A percentile compares a stretch with the other conserved stretches of the same genome.
phyloP scores from a whole-genome alignment of 2,329 filamentous ascomycete species.

The Lecanicillium sp. region DNA sequence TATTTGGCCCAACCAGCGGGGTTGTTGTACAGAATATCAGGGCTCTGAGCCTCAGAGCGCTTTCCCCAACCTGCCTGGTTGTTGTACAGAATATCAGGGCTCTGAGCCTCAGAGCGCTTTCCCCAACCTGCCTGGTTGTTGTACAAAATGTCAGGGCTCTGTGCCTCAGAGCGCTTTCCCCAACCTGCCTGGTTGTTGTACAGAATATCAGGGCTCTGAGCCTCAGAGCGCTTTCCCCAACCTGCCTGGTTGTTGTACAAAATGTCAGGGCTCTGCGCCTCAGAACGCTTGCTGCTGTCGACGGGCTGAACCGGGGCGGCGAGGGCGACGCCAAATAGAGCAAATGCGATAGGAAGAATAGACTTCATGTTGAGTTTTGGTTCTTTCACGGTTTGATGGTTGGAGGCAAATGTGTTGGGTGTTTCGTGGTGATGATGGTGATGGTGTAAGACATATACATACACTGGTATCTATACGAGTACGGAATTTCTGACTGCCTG shows the following conservation, averaged over 20 bases:
- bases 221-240: conserved; percentile 8
- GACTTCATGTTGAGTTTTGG: conserved; percentile 6
- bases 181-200: conserved; percentile 11
- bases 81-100: conserved; percentile 10
- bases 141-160: neutral
- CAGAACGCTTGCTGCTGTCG: neutral
- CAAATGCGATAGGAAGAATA: conserved; percentile 5
- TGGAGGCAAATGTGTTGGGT: no score
- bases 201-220: conserved; percentile 7
- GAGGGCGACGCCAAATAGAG: conserved; percentile 8
- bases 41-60: conserved; percentile 2
- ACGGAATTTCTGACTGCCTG: no score
- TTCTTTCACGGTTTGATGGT: neutral
- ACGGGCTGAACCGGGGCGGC: conserved; percentile 8
- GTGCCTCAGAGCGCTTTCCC: conserved; percentile 8
- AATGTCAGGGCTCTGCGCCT: conserved; percentile 1
- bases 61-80: conserved; percentile 10
- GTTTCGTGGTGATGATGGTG: no score
- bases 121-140: neutral
- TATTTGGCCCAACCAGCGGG: conserved; percentile 8
- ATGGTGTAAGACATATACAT: no score
- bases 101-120: conserved; percentile 3
- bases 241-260: conserved; percentile 8
- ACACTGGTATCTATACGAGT: no score
- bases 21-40: conserved; percentile 10